Base-by-base conservation (phyloP, 2,329 filamentous ascomycete genomes). In the Phialophora macrospora region DNA sequence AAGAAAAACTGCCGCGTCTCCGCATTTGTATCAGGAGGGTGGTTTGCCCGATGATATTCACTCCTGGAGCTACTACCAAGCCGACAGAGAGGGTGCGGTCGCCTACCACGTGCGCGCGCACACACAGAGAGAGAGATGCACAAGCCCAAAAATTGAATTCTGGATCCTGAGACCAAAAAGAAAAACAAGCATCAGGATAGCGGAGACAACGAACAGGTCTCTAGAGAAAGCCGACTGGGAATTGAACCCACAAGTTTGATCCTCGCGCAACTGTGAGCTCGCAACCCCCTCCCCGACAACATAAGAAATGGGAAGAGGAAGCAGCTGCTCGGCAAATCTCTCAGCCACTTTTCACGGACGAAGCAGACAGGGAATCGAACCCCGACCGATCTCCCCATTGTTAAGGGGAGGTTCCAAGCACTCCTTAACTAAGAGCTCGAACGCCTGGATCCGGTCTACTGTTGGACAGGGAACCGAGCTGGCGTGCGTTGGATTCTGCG, bases 281-380 rank as follows among this genome's bases (percentile, higher is more conserved):
- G 38, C 38, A 44, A 44, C 38, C 38, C 38, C 38, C 38, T 44
- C 38, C 38, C 38, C 38, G 38, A 44, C 38, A 44, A 44, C 38
- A 44, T 44, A 44, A 44, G 38, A 44, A 44, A n/a, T 44, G 38
- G 38, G 38, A 44, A n/a, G 14, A 44, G 38, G 38, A 44, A 44
- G 38, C 38, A n/a, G 38, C 38, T 44, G 14, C 6, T 44, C 14
- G 38, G 17, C 38, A 7, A n/a, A n/a, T 44, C 38, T 44, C 38
- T 44, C 14, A 17, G 38, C n/a, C 55, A 52, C 48, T 24, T 11
- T 26, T 1, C 48, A 52, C 22, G 48, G 48, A 28, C 48, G 48
- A 52, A 26, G 48, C 48, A 52, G 48, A 52, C 48, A 24, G 26
- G 48, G 48, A 52, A 26, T 52, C 48, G 48, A 28, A 52, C 48